A percentile compares a stretch with the other conserved stretches of the same genome.
Conservation (phyloP, 2,329 filamentous ascomycete species). For the Botrytis medusae region DNA sequence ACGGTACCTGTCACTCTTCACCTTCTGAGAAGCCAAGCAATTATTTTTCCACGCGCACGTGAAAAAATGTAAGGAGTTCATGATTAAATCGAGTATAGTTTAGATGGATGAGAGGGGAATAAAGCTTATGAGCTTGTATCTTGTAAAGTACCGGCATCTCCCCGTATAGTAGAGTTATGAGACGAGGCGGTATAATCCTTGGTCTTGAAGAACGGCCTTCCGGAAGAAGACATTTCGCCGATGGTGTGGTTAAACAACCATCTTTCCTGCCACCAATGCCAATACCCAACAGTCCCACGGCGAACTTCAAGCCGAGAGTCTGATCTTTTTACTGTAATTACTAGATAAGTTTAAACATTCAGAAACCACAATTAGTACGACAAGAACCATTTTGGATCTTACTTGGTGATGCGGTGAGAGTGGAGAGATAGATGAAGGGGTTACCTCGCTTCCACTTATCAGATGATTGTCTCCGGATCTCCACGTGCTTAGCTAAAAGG, state of each 20-base stretch:
- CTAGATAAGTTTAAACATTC: neutral
- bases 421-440: constrained; percentile 1
- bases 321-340: neutral
- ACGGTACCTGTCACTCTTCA: neutral
- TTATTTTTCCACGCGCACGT: neutral
- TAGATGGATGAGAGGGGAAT: neutral
- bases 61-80: neutral
- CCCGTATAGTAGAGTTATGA: neutral
- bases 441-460: neutral
- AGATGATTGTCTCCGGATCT: neutral
- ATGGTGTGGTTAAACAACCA: neutral
- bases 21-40: neutral
- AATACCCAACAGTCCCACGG: neutral
- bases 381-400: neutral
- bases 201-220: neutral
- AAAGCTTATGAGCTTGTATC: neutral
- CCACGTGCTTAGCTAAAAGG: neutral
- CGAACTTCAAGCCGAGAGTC: neutral
- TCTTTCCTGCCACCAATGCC: neutral
- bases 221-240: neutral
- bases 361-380: neutral
- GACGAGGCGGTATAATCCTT: neutral
- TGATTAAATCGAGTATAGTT: neutral
- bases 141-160: neutral
- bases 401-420: neutral